These are phyloP conservation scores for Pharnaceum exiguum DNA, from an alignment of 148 eudicot species.

Conservation along the genomic window DNA sequence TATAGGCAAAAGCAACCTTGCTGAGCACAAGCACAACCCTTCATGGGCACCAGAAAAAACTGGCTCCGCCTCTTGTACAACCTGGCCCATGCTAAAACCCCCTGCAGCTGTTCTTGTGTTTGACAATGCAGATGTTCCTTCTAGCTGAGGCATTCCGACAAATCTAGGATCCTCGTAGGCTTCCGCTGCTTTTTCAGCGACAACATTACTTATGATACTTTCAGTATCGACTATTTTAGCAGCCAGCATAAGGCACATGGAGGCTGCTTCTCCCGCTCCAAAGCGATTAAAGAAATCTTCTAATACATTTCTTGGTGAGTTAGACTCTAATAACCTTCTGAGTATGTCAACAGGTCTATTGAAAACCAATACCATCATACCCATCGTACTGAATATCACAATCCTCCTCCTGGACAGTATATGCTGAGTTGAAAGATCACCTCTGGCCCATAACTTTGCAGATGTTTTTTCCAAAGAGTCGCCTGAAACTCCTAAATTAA, in stretches of 20 bases:
- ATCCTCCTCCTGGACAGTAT: constrained; percentile 85
- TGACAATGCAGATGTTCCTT: constrained; percentile 78
- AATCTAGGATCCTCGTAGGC: constrained; percentile 95
- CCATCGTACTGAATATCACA: constrained; percentile 95
- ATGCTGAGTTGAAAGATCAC: constrained; percentile 93
- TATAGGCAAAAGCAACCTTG: constrained; percentile 85
- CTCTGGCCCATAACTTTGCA: constrained; percentile 84
- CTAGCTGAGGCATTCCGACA: constrained; percentile 93
- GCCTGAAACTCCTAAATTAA: constrained; percentile 49
- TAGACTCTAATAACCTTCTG: constrained; percentile 88
- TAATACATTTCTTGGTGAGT: constrained; percentile 69
- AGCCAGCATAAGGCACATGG: constrained; percentile 94
- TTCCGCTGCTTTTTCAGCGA: constrained; percentile 94
- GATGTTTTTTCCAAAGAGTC: constrained; percentile 70
- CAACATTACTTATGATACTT: constrained; percentile 61
- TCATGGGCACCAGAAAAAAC: constrained; percentile 95
- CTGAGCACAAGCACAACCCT: constrained; percentile 90
- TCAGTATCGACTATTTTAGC: constrained; percentile 69
- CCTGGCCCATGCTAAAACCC: constrained; percentile 99
- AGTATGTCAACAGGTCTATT: constrained; percentile 91
- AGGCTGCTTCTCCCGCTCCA: constrained; percentile 94
- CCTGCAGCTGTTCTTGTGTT: constrained; percentile 75
- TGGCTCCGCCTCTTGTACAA: constrained; percentile 97
- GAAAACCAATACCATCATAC: constrained; percentile 96
- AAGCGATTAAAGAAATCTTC: constrained; percentile 94